Conservation (phyloP, 2,329 filamentous ascomycete genomes). For the Thermomyces lanuginosus region DNA sequence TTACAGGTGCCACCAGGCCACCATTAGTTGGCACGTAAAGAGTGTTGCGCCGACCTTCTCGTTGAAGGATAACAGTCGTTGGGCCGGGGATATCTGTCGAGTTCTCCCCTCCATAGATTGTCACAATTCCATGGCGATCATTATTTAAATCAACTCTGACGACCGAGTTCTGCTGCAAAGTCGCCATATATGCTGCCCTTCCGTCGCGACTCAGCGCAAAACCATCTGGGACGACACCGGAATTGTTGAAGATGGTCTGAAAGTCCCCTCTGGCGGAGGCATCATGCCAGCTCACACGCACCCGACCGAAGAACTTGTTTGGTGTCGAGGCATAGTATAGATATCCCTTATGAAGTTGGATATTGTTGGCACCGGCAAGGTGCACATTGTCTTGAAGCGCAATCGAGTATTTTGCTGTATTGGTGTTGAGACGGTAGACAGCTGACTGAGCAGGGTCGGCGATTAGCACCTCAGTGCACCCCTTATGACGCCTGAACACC, state of each 20-base stretch:
- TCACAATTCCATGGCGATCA: conserved; percentile 2
- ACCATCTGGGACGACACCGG: conserved; percentile 7
- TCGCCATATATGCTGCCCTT: conserved; percentile 8
- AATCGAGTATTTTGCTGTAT: conserved; percentile 6
- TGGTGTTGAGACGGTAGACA: conserved; percentile 8
- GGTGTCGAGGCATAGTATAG: conserved; percentile 9
- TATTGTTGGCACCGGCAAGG: conserved; percentile 8
- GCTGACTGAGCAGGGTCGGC: conserved; percentile 7
- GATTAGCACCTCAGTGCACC: conserved; percentile 6
- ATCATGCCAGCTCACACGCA: conserved; percentile 7
- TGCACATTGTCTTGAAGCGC: conserved; percentile 7
- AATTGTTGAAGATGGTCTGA: conserved; percentile 7
- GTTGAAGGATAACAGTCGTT: conserved; percentile 8
- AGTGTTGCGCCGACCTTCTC: conserved; percentile 4
- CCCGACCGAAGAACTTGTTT: conserved; percentile 9
- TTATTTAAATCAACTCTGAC: conserved; percentile 5
- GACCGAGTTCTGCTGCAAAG: conserved; percentile 7
- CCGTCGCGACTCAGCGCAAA: conserved; percentile 8
- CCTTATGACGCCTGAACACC: conserved; percentile 5
- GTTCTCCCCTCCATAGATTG: conserved; percentile 4
- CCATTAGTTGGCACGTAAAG: conserved; percentile 9
- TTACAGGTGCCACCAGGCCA: conserved; percentile 5
- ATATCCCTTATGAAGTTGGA: conserved; percentile 5
- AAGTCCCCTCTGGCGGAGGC: conserved; percentile 7
- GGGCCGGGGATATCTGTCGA: conserved; percentile 8